Evolutionary conservation across 768 basidiomycete genomes (phyloP).

Genomic region (Lactifluus echinatus): DNA sequence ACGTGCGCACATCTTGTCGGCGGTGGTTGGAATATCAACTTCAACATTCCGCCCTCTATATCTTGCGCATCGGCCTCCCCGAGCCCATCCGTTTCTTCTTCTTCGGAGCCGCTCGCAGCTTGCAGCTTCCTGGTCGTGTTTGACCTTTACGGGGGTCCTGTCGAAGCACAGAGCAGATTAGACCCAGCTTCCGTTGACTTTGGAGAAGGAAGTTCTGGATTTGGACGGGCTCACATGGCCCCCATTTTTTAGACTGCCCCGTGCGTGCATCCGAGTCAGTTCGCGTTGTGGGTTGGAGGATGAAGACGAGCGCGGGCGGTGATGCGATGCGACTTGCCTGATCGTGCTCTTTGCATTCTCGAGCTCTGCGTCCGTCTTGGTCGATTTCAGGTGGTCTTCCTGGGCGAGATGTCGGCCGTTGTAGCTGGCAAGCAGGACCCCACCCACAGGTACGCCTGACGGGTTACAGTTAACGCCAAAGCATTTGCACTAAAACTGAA

Average conservation of each 20-base stretch:
- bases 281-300: too few relatives aligned
- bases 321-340: slow-evolving; percentile 19
- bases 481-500: too few relatives aligned
- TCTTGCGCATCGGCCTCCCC: neutral
- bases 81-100: slow-evolving; percentile 1
- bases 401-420: slow-evolving; percentile 28
- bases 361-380: slow-evolving; percentile 26
- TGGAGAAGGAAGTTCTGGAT: too few relatives aligned
- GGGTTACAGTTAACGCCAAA: too few relatives aligned
- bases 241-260: slow-evolving; percentile 28
- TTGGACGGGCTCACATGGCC: slow-evolving; percentile 31
- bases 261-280: too few relatives aligned
- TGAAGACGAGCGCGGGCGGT: too few relatives aligned
- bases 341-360: slow-evolving; percentile 29
- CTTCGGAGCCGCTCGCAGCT: neutral
- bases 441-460: too few relatives aligned
- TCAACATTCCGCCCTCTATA: too few relatives aligned
- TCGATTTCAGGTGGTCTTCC: slow-evolving; percentile 28
- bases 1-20: too few relatives aligned
- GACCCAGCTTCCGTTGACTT: neutral
- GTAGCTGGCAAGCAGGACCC: slow-evolving; percentile 24
- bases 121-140: slow-evolving; percentile 18
- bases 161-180: too few relatives aligned
- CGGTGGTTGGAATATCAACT: too few relatives aligned
- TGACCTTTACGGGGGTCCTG: slow-evolving; percentile 27